phyloP scores from a whole-genome alignment of 495 filamentous ascomycete genomes.

The Lasiosphaeria hispida region DNA sequence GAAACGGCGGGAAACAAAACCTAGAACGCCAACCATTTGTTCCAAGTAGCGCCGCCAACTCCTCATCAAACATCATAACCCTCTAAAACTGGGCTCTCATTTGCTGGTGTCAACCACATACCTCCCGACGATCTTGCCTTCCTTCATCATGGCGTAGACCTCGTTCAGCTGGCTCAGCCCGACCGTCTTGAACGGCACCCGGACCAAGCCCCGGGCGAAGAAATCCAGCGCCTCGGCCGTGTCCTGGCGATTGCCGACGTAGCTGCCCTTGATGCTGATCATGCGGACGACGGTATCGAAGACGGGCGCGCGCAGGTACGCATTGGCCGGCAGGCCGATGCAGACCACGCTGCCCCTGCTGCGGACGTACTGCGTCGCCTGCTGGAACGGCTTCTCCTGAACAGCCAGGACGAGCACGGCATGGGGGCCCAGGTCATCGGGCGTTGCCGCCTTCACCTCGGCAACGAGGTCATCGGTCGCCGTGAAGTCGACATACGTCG shows the following conservation, averaged over 20 bases:
- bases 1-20: too few relatives aligned
- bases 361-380: conserved; percentile 78
- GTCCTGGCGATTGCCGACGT: conserved; percentile 88
- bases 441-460: conserved; percentile 74
- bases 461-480: conserved; percentile 71
- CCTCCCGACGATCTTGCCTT: conserved; percentile 78
- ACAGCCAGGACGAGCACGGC: conserved; percentile 84
- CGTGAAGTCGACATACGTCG: conserved; percentile 74
- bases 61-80: neutral
- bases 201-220: conserved; percentile 77
- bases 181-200: conserved; percentile 78
- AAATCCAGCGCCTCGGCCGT: conserved; percentile 85
- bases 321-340: conserved; percentile 79
- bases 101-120: conserved; percentile 75
- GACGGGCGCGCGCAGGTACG: conserved; percentile 76
- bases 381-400: conserved; percentile 88
- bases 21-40: too few relatives aligned
- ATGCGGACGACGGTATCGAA: conserved; percentile 81
- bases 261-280: conserved; percentile 89
- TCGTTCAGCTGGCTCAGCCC: conserved; percentile 74
- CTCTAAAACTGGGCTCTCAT: conserved; percentile 22
- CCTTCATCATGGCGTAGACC: conserved; percentile 72
- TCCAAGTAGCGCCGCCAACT: too few relatives aligned
- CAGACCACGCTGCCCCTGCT: conserved; percentile 75
- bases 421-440: conserved; percentile 79